Evolutionary conservation across 2,329 filamentous ascomycete species (phyloP).

Genomic region (Verticillium tricorpus): DNA sequence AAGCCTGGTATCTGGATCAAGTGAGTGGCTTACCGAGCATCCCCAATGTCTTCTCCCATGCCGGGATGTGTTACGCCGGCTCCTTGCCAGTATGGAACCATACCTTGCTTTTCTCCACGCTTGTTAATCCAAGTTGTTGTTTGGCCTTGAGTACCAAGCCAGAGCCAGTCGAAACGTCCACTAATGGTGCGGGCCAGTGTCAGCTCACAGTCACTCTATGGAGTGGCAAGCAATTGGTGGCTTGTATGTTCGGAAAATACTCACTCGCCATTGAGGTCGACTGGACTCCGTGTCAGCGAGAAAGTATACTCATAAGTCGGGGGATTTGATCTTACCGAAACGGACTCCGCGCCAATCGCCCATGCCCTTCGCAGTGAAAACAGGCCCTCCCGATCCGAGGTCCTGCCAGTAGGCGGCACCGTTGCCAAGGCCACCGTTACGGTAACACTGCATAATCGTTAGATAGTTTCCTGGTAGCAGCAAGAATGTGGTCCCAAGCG

Average conservation of each 20-base stretch:
- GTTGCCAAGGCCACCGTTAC: constrained; percentile 24
- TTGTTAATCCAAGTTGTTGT: constrained; percentile 18
- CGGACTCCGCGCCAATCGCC: constrained; percentile 15
- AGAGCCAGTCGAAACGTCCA: constrained; percentile 19
- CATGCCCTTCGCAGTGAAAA: constrained; percentile 15
- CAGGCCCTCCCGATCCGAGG: constrained; percentile 13
- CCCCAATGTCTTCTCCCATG: constrained; percentile 1
- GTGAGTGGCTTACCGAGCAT: not conserved
- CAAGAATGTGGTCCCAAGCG: no score
- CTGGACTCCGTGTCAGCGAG: not conserved
- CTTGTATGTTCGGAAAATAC: not conserved
- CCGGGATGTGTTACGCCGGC: constrained; percentile 16
- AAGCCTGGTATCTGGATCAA: no score
- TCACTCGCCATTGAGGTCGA: constrained; percentile 17
- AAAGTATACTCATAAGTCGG: not conserved
- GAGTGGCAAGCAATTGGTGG: not conserved
- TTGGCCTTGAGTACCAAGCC: constrained; percentile 13
- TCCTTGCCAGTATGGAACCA: constrained; percentile 15
- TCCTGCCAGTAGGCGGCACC: constrained; percentile 27
- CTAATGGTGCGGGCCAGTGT: not conserved
- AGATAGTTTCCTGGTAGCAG: not conserved
- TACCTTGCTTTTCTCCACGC: constrained; percentile 13
- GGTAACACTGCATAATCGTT: constrained; percentile 18
- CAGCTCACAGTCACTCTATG: not conserved
- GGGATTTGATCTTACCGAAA: constrained; percentile 6